phyloP scores from a whole-genome alignment of 108 stramenopile species.

The Nitzschia inconspicua region DNA sequence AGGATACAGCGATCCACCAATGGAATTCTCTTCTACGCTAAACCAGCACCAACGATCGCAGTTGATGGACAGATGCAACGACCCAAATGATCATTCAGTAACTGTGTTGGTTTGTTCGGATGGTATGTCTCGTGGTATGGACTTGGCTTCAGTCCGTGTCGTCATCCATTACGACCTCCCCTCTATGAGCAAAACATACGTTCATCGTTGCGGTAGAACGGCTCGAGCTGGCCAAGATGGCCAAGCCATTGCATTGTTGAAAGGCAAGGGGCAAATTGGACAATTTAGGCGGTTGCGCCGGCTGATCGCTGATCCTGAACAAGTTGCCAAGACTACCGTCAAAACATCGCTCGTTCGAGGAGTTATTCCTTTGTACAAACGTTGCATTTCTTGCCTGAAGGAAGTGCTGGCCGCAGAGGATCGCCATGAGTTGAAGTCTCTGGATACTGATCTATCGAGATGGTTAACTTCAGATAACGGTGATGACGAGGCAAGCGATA shows the following conservation, averaged over 20 bases:
- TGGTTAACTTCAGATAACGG: neutral
- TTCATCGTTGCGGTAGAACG: slow-evolving; percentile 83
- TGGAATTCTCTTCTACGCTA: slow-evolving; percentile 75
- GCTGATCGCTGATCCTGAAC: slow-evolving; percentile 50
- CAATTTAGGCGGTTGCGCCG: slow-evolving; percentile 62
- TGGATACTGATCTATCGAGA: slow-evolving; percentile 9
- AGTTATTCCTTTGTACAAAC: slow-evolving; percentile 44
- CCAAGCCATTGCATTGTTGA: slow-evolving; percentile 64
- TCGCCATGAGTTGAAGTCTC: slow-evolving; percentile 22
- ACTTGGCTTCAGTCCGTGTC: slow-evolving; percentile 51
- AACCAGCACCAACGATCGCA: slow-evolving; percentile 59
- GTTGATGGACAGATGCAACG: slow-evolving; percentile 63
- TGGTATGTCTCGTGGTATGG: slow-evolving; percentile 87
- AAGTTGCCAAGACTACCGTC: slow-evolving; percentile 32
- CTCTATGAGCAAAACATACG: slow-evolving; percentile 77
- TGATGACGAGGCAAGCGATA: neutral
- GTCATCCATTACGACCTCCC: slow-evolving; percentile 87
- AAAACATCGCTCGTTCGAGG: slow-evolving; percentile 56
- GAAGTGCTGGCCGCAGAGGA: slow-evolving; percentile 66
- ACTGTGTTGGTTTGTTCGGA: slow-evolving; percentile 79
- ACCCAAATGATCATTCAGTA: slow-evolving; percentile 29
- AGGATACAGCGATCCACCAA: slow-evolving; percentile 28
- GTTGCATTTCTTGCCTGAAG: slow-evolving; percentile 49
- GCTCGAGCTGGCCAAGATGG: slow-evolving; percentile 75
- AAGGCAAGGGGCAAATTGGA: slow-evolving; percentile 58